Evolutionary conservation across 23 red algal species (phyloP), one percentile per base, ranked within the genome.

Genomic region (Agarophyton chilense): DNA sequence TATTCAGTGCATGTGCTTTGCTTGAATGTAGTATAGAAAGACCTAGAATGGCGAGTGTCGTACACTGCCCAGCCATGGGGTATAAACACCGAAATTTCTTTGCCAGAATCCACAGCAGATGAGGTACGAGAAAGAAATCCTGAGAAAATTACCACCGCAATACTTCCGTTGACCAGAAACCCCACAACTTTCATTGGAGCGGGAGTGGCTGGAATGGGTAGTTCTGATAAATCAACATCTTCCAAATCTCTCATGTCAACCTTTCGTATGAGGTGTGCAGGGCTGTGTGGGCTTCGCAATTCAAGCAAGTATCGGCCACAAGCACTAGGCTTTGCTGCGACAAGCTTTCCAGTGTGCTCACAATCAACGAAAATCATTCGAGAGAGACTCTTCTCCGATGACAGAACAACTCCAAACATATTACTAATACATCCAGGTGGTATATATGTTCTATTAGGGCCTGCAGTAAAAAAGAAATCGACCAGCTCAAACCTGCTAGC

Each of bases 31-130:
- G 68, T 47, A 18, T 46, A 74, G 24, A 74, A 43, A 18, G 68
- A 43, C 6, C 43, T 21, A 28, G 68, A 74, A 49, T 49, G 38
- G 13, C 68, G 68, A 49, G 21, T 47, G 41, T 74, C 68, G 29
- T 74, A 74, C 18, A 74, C 68, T 7, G 18, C 68, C 68, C 68
- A 74, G 8, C 68, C 68, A 19, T 65, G 60, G 18, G 60, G 60
- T 11, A 14, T 65, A 31, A 65, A 65, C 8, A 31, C 31, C 2
- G 32, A 65, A 35, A 31, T 35, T 35, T 35, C 13, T 0, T 65
- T 18, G 11, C 0, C 4, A 35, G 32, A 65, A 12, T 18, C 60
- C 16, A 31, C 10, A 17, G 16, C 26, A 29, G 24, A 8, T 3
- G 18, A 46, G 38, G 19, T 29, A 9, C 68, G 68, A 49, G 5